Conservation (phyloP, 192 early-diverging fungal genomes). For the Fimicolochytrium jonesii region DNA sequence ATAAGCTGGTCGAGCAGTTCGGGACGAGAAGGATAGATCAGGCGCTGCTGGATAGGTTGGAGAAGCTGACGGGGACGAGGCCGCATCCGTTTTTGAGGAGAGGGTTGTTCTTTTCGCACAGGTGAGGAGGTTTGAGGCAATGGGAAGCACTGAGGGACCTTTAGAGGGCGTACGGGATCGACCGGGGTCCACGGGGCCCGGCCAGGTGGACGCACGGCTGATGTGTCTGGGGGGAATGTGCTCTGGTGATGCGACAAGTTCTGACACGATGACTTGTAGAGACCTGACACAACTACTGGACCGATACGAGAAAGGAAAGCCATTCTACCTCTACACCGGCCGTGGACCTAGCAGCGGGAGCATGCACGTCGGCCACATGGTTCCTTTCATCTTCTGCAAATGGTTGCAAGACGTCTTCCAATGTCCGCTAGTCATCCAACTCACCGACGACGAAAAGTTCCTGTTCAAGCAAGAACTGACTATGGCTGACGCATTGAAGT, state of each 20-base stretch:
- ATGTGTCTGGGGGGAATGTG: no score
- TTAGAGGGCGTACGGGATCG: no score
- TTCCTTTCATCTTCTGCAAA: constrained; percentile 96
- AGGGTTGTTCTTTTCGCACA: constrained; percentile 92
- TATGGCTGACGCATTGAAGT: constrained; percentile 73
- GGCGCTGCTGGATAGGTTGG: constrained; percentile 73
- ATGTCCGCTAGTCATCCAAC: constrained; percentile 90
- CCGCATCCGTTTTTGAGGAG: constrained; percentile 83
- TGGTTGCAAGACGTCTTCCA: constrained; percentile 97
- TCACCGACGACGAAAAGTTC: constrained; percentile 99
- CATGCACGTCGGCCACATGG: constrained; percentile 97
- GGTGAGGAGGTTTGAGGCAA: no score
- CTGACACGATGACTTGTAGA: no score
- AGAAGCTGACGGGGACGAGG: constrained; percentile 74
- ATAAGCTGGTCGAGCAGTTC: constrained; percentile 81
- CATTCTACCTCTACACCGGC: constrained; percentile 97
- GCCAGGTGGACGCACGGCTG: no score
- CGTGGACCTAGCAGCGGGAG: constrained; percentile 86
- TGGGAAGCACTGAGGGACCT: no score
- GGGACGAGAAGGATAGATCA: constrained; percentile 79
- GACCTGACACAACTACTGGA: constrained; percentile 83
- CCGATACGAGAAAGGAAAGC: constrained; percentile 91
- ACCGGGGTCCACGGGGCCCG: no score
- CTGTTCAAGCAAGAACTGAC: constrained; percentile 89
- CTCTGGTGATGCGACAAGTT: no score